Base-by-base conservation (phyloP, 164 flowering plant genomes). In the Euptelea pleiosperma region DNA sequence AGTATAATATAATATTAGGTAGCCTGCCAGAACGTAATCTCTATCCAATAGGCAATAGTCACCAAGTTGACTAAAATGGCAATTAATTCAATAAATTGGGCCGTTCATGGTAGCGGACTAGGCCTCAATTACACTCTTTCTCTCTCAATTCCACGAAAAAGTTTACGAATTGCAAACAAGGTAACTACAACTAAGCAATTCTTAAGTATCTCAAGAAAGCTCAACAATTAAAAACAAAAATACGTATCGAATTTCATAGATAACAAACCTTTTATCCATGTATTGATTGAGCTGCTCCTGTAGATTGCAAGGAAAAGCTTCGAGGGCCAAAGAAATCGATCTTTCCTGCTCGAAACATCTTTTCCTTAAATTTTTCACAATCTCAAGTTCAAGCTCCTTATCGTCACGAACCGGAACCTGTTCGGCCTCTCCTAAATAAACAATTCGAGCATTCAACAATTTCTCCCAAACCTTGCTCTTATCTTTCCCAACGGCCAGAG, bases 341-440 rank as follows among this genome's bases (percentile, higher is more conserved):
- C 91, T 60, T 19, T 83, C 82, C 52, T 52, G 75, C 66, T 89
- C 94, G 3, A 66, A 46, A 68, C 97, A 89, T 53, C 77, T 75
- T 52, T 68, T 82, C 71, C 64, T 72, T 76, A 93, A 70, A 53
- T 51, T 83, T 72, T 70, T 84, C 44, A 89, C 81, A 55, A 93
- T 93, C 62, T 86, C 89, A 34, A 93, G 80, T 77, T 93, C 98
- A 73, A 93, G 58, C 11, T 79, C 97, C 71, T 76, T 83, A 66
- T 93, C 98, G 57, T 87, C 98, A 0, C 69, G 70, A 9, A 62
- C 76, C 12, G 98, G 98, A 22, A 93, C 98, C 51, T 83, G 96
- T 79, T 93, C 98, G 0, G 98, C 96, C 68, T 93, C 98, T 11
- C 98, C 98, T 45, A 93, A 68, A 70, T 87, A 93, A 55, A 93